Evolutionary conservation across 202 grass and related monocot genomes (phyloP).

Genomic region (Sporobolus alterniflorus): DNA sequence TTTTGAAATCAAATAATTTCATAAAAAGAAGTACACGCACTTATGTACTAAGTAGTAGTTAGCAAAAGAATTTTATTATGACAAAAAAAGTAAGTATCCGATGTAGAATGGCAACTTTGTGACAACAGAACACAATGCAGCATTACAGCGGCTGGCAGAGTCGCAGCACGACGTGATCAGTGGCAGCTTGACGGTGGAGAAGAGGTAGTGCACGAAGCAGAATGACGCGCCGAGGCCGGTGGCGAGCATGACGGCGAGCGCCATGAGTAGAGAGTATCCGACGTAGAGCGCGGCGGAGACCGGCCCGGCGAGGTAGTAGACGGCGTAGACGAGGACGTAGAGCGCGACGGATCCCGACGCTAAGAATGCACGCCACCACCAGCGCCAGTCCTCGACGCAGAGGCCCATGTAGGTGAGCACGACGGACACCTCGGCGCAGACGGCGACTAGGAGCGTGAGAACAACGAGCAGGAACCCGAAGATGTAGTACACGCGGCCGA

Average conservation of each 20-base stretch:
- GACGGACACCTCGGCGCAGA: slow-evolving; percentile 55
- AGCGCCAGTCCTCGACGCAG: slow-evolving; percentile 56
- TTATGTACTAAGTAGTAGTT: not conserved
- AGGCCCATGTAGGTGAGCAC: slow-evolving; percentile 54
- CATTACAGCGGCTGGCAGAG: not conserved
- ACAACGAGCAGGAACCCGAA: slow-evolving; percentile 66
- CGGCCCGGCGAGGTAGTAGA: slow-evolving; percentile 55
- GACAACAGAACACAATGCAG: not conserved
- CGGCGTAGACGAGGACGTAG: slow-evolving; percentile 43
- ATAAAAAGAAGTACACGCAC: not conserved
- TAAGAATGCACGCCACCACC: slow-evolving; percentile 70
- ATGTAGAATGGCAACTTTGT: not conserved
- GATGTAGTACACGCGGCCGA: slow-evolving; percentile 56
- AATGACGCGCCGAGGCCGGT: slow-evolving; percentile 54
- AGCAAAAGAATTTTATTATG: not conserved
- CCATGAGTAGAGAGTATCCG: slow-evolving; percentile 62
- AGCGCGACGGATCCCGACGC: slow-evolving; percentile 51
- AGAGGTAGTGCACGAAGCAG: slow-evolving; percentile 57
- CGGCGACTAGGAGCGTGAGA: slow-evolving; percentile 40
- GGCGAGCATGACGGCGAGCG: slow-evolving; percentile 60
- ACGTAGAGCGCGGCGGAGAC: slow-evolving; percentile 50
- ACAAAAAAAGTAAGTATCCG: not conserved
- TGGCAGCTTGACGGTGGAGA: slow-evolving; percentile 60
- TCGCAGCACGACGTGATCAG: not conserved
- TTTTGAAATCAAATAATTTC: not conserved